Conservation (phyloP, 306 rosid species). For the Dryas drummondii region DNA sequence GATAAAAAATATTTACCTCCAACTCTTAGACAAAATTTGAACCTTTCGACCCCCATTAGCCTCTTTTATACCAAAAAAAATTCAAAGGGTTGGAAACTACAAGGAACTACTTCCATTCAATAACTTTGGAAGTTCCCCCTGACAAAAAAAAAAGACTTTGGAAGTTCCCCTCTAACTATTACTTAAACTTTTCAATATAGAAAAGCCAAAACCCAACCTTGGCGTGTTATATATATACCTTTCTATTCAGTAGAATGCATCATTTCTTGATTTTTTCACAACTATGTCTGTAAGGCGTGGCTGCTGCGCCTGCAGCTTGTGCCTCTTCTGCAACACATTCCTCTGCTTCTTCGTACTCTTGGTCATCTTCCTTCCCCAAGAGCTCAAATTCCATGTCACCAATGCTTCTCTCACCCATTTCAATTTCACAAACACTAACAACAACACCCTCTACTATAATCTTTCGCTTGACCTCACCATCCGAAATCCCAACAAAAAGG, state of each 20-base stretch:
- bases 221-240: not conserved
- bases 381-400: not conserved
- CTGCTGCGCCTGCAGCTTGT: not conserved
- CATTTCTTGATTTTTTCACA: not conserved
- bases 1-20: no score
- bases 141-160: not conserved
- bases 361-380: constrained; percentile 12
- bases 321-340: constrained; percentile 4
- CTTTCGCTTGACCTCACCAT: constrained; percentile 20
- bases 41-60: no score
- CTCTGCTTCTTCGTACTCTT: not conserved
- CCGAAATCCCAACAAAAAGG: constrained; percentile 49
- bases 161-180: not conserved
- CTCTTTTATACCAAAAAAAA: no score
- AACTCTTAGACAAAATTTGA: no score
- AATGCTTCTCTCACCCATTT: no score
- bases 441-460: constrained; percentile 21
- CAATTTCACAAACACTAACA: not conserved
- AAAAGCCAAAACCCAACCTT: not conserved
- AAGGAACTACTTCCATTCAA: not conserved
- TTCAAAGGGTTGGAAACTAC: no score
- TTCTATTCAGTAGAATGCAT: not conserved
- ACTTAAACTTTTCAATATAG: not conserved
- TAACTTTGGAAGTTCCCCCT: constrained; percentile 9
- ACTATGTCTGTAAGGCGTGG: not conserved